Evolutionary conservation across 169 alveolate species (phyloP), one percentile per base, ranked within the genome.

Genomic region (Plasmodium adleri): DNA sequence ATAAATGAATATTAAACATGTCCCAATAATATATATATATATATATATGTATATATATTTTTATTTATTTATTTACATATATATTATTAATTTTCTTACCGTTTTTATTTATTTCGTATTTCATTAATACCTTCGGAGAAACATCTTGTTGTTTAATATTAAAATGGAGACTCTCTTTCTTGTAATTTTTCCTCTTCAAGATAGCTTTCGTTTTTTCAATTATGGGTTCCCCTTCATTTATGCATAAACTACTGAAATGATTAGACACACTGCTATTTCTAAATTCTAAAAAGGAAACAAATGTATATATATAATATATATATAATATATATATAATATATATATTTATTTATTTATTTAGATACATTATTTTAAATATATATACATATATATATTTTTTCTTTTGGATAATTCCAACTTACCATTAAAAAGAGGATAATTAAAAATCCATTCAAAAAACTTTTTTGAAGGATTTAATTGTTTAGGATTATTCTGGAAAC

Each of bases 351-450:
- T 32, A 5, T 32, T 39, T 6, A 5, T 39, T 5, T 39, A 39
- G 9, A 39, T 39, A 39, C 9, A 39, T 39, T 39, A 5, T 39
- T 39, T 39, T 39, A 39, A 39, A 32, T 32, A 32, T 32, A 32
- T 32, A 32, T 32, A 20, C 0, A 20, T 20, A 20, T 20, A 20
- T 20, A 20, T 20, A 20, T 28, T 24, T 39, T 22, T 72, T 32
- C 12, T 50, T n/a, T 70, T 9, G 13, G n/a, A n/a, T 32, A 10
- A 12, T 13, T 22, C 8, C 10, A 70, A n/a, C 89, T 67, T 60
- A 80, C 90, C 90, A 72, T 49, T 80, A 62, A 80, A 80, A 71
- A 80, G 72, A n/a, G 90, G 90, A 62, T 80, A 80, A 28, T 80
- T 80, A 60, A 80, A 74, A 28, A 80, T 80, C 90, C 83, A 80